Percentiles rank a stretch among this genome's conserved stretches.
Conservation (phyloP, 352 stramenopile species). For the Globisporangium polare region DNA sequence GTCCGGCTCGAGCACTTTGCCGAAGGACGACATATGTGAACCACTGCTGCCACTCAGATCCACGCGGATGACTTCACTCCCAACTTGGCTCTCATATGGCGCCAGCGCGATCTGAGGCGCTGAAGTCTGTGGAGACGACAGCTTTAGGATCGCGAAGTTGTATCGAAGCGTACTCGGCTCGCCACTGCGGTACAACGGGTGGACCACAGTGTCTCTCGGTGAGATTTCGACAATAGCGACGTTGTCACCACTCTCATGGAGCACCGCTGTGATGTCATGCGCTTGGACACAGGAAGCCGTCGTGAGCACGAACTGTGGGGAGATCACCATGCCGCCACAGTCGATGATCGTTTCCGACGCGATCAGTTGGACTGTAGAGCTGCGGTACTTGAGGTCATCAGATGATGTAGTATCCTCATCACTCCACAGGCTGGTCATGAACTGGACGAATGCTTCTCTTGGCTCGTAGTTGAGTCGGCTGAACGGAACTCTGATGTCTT, state of each 20-base stretch:
- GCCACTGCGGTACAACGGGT: not conserved
- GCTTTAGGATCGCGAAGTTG: slow-evolving; percentile 2
- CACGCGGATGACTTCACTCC: not conserved
- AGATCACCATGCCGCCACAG: slow-evolving; percentile 8
- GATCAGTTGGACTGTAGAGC: not conserved
- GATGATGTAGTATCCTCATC: too few relatives aligned
- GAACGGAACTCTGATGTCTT: not conserved
- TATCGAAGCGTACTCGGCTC: not conserved
- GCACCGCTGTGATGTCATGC: not conserved
- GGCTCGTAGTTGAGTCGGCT: not conserved
- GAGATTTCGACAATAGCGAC: not conserved
- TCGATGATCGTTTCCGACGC: not conserved
- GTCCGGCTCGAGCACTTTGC: not conserved
- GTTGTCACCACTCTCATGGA: too few relatives aligned
- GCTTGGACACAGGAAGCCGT: slow-evolving; percentile 1
- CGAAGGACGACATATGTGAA: not conserved
- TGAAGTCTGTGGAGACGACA: not conserved
- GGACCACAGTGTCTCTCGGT: not conserved
- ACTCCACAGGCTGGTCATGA: not conserved
- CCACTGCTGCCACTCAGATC: not conserved
- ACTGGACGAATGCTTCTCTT: not conserved
- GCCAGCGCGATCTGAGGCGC: not conserved
- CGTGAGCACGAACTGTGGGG: slow-evolving; percentile 7
- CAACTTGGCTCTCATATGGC: not conserved
- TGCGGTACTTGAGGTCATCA: not conserved